Percentiles rank a stretch among this genome's conserved stretches.
Evolutionary conservation across 331 rosid species (phyloP).

Genomic region (Quercus tomentella): DNA sequence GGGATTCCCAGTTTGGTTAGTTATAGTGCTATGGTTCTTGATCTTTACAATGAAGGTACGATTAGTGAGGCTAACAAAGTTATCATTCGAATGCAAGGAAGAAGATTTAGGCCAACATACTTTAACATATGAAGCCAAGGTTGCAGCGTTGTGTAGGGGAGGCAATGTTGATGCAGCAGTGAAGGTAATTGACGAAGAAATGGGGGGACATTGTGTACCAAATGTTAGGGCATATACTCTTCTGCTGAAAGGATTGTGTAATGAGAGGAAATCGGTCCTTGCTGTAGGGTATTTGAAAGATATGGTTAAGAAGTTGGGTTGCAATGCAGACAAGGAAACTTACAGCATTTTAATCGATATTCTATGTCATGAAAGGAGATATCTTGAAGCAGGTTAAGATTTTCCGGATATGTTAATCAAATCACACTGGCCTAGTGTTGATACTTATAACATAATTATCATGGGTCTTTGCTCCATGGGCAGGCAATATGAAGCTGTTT

Average conservation of each 20-base stretch:
- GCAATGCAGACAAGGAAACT: conserved; percentile 43
- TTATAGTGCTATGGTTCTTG: conserved; percentile 55
- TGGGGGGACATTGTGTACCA: conserved; percentile 52
- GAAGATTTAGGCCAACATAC: conserved; percentile 51
- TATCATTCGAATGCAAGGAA: conserved; percentile 40
- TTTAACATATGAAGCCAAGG: conserved; percentile 57
- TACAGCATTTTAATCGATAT: conserved; percentile 43
- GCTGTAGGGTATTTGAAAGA: conserved; percentile 1
- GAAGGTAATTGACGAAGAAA: conserved; percentile 8
- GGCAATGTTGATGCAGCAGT: too few relatives aligned
- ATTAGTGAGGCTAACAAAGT: conserved; percentile 48
- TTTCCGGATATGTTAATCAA: conserved; percentile 64
- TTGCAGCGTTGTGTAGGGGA: conserved; percentile 35
- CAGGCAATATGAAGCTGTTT: conserved; percentile 59
- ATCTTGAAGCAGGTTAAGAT: conserved; percentile 47
- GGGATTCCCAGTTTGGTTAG: conserved; percentile 61
- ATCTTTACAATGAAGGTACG: conserved; percentile 57
- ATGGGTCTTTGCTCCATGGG: conserved; percentile 62
- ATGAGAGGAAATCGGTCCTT: conserved; percentile 22
- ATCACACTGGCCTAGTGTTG: conserved; percentile 51
- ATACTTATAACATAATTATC: conserved; percentile 43
- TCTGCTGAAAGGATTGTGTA: too few relatives aligned
- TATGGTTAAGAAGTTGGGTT: too few relatives aligned
- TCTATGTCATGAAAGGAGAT: conserved; percentile 47
- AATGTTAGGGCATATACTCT: conserved; percentile 30